phyloP scores from a whole-genome alignment of 2,329 filamentous ascomycete genomes.

The Ophiostoma himal-ulmi region DNA sequence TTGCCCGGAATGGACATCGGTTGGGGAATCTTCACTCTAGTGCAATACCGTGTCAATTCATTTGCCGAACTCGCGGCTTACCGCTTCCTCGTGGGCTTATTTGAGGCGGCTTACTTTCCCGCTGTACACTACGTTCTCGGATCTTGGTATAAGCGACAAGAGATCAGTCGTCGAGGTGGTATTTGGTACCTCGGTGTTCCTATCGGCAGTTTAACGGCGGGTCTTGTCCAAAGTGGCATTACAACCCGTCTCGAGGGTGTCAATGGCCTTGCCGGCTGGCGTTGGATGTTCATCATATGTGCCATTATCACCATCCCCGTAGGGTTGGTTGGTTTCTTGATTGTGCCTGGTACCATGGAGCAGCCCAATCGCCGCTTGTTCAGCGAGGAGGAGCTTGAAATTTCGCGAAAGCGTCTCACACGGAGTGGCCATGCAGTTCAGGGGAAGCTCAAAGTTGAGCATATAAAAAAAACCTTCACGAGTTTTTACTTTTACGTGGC shows the following conservation, averaged over 20 bases:
- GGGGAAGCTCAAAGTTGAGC: conserved; percentile 6
- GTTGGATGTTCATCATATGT: conserved; percentile 36
- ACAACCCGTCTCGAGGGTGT: conserved; percentile 31
- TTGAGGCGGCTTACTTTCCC: conserved; percentile 32
- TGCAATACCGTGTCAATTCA: conserved; percentile 26
- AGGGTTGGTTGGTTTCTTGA: conserved; percentile 45
- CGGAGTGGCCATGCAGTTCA: conserved; percentile 15
- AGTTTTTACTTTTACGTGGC: conserved; percentile 42
- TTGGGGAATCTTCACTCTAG: conserved; percentile 27
- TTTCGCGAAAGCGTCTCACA: conserved; percentile 11
- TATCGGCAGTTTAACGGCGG: conserved; percentile 32
- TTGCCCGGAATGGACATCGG: conserved; percentile 30
- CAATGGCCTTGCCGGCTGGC: conserved; percentile 32
- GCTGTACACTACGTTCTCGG: conserved; percentile 32
- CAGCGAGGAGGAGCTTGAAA: conserved; percentile 25
- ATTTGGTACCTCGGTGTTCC: conserved; percentile 57
- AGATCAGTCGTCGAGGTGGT: conserved; percentile 56
- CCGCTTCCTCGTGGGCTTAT: conserved; percentile 33
- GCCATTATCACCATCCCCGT: conserved; percentile 37
- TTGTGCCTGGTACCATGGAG: conserved; percentile 45
- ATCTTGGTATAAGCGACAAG: conserved; percentile 54
- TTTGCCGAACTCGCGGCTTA: conserved; percentile 31
- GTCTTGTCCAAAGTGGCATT: conserved; percentile 32
- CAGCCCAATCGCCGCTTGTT: conserved; percentile 35
- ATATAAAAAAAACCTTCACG: conserved; percentile 9